Percentiles rank a stretch among this genome's conserved stretches.
phyloP scores from a whole-genome alignment of 2,329 filamentous ascomycete species.

The Venturiaceae sp. region DNA sequence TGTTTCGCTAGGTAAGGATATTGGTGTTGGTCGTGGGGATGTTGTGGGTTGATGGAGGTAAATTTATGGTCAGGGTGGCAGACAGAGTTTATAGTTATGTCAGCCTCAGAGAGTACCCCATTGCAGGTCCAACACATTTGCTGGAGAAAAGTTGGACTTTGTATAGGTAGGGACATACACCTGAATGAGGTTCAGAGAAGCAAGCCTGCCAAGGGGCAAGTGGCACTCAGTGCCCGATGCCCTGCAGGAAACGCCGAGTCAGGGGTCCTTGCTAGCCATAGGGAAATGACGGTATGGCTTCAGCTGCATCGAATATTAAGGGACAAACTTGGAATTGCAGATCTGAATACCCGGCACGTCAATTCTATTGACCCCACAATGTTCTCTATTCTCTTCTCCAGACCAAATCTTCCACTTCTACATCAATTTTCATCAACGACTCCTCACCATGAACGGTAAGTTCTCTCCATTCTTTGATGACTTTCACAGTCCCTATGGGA shows the following conservation, averaged over 20 bases:
- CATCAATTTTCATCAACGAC: neutral
- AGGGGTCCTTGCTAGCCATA: neutral
- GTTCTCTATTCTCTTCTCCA: neutral
- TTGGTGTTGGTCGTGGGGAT: too few species aligned
- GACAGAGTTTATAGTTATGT: too few species aligned
- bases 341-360: neutral
- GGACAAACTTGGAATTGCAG: neutral
- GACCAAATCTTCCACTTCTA: neutral
- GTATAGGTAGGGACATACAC: neutral
- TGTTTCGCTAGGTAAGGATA: too few species aligned
- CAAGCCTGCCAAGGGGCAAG: neutral
- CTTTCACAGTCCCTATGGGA: too few species aligned
- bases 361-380: neutral
- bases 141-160: too few species aligned
- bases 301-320: neutral
- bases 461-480: neutral
- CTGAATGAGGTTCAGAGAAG: neutral
- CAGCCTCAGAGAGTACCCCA: too few species aligned
- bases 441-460: neutral
- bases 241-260: neutral
- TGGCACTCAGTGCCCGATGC: neutral
- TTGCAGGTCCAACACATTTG: neutral
- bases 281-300: neutral
- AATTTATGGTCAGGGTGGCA: too few species aligned
- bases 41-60: too few species aligned